Evolutionary conservation across 2,329 filamentous ascomycete genomes (phyloP).

Genomic region (Akanthomyces uredinophilus): DNA sequence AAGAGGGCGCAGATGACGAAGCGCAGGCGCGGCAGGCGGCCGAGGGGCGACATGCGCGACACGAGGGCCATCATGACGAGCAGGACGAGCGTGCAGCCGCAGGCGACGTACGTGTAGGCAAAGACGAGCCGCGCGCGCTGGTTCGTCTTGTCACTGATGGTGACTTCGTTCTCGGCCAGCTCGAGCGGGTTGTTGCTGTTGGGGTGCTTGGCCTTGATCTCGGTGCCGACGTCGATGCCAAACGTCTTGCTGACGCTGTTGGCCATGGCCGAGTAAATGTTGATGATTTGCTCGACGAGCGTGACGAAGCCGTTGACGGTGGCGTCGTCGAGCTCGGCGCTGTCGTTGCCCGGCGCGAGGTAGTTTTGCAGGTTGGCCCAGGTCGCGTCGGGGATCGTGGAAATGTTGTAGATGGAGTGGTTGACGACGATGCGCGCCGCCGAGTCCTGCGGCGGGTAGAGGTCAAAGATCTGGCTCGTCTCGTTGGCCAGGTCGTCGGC

Average conservation of each 20-base stretch:
- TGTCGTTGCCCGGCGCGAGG: constrained; percentile 7
- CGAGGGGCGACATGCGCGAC: constrained; percentile 27
- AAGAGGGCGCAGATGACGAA: constrained; percentile 26
- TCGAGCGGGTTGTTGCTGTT: constrained; percentile 18
- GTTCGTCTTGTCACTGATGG: constrained; percentile 21
- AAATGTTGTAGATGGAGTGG: constrained; percentile 25
- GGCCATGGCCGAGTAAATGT: background rate
- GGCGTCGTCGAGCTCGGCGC: constrained; percentile 2
- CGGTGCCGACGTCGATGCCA: constrained; percentile 26
- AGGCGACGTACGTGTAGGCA: constrained; percentile 30
- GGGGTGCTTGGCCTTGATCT: constrained; percentile 19
- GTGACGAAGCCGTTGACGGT: background rate
- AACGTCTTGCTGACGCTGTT: constrained; percentile 12
- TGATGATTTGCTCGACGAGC: background rate
- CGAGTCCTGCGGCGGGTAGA: constrained; percentile 24
- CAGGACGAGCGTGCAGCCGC: constrained; percentile 27
- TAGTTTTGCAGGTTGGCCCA: constrained; percentile 22
- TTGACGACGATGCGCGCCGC: constrained; percentile 19
- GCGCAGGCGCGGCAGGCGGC: constrained; percentile 28
- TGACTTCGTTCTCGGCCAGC: constrained; percentile 19
- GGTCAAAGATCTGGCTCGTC: constrained; percentile 21
- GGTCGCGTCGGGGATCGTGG: constrained; percentile 23
- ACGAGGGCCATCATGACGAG: constrained; percentile 28
- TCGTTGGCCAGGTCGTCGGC: constrained; percentile 17
- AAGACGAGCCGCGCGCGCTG: constrained; percentile 30